Conservation (phyloP, 1,284 basidiomycete genomes). For the Trichosporon sp. region DNA sequence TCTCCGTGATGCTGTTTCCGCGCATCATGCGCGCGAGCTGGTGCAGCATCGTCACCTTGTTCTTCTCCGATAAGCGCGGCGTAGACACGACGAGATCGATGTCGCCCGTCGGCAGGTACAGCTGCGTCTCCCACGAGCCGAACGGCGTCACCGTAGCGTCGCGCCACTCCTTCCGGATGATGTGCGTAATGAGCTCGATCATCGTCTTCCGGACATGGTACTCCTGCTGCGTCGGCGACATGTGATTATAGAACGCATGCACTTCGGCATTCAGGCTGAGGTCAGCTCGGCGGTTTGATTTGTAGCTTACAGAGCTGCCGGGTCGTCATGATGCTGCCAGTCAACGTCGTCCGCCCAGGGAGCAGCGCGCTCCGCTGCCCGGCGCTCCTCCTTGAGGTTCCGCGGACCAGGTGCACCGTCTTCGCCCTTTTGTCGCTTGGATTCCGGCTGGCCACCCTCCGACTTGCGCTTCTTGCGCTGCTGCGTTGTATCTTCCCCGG, state of each 20-base stretch:
- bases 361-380: slow-evolving; percentile 60
- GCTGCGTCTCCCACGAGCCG: slow-evolving; percentile 87
- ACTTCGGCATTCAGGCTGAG: slow-evolving; percentile 76
- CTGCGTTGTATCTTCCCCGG: background rate
- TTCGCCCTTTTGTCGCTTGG: background rate
- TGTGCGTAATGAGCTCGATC: slow-evolving; percentile 67
- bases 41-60: slow-evolving; percentile 47
- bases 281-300: background rate
- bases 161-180: slow-evolving; percentile 63
- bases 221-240: slow-evolving; percentile 78
- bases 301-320: slow-evolving; percentile 66
- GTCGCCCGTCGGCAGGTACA: slow-evolving; percentile 84
- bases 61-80: slow-evolving; percentile 38
- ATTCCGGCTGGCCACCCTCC: background rate
- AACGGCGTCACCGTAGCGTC: slow-evolving; percentile 83
- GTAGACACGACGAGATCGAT: slow-evolving; percentile 57
- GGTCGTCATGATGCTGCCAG: slow-evolving; percentile 70
- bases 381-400: slow-evolving; percentile 59
- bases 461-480: slow-evolving; percentile 2
- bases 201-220: slow-evolving; percentile 76
- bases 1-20: slow-evolving; percentile 52
- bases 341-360: slow-evolving; percentile 77
- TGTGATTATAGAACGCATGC: slow-evolving; percentile 76
- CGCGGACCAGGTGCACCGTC: slow-evolving; percentile 50
- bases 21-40: slow-evolving; percentile 50